Evolutionary conservation across 805 yeast species (phyloP).

Genomic region (Hanseniaspora lachancei): DNA sequence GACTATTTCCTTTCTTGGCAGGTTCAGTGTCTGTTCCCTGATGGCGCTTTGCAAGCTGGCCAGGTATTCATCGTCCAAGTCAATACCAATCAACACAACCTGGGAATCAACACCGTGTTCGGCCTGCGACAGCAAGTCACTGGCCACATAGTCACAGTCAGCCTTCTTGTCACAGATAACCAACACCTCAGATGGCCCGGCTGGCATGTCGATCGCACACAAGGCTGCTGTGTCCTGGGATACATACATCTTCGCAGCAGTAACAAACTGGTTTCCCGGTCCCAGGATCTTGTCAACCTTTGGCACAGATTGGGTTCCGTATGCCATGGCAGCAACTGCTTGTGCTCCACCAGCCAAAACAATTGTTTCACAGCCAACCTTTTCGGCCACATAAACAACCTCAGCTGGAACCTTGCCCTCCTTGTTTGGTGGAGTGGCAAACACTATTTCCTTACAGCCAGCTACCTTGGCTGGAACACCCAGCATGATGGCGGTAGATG

Average conservation of each 20-base stretch:
- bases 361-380: constrained; percentile 80
- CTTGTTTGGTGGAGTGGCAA: constrained; percentile 91
- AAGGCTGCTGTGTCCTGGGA: constrained; percentile 90
- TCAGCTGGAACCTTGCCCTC: constrained; percentile 86
- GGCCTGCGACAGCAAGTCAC: constrained; percentile 91
- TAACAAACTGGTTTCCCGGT: constrained; percentile 98
- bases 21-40: constrained; percentile 61
- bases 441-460: constrained; percentile 78
- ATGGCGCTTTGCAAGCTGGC: constrained; percentile 69
- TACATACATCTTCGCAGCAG: constrained; percentile 97
- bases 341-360: constrained; percentile 99
- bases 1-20: constrained; percentile 89
- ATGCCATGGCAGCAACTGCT: constrained; percentile 97
- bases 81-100: constrained; percentile 80
- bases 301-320: constrained; percentile 84
- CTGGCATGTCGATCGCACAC: constrained; percentile 98
- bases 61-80: constrained; percentile 46
- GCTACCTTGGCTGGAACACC: constrained; percentile 99
- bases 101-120: constrained; percentile 98
- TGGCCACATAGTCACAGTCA: constrained; percentile 93
- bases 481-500: constrained; percentile 94
- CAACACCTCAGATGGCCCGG: constrained; percentile 96
- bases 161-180: constrained; percentile 84
- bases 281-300: constrained; percentile 96
- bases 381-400: constrained; percentile 92